Conservation (phyloP, 1,284 basidiomycete species). For the Lentinula novae-zelandiae region DNA sequence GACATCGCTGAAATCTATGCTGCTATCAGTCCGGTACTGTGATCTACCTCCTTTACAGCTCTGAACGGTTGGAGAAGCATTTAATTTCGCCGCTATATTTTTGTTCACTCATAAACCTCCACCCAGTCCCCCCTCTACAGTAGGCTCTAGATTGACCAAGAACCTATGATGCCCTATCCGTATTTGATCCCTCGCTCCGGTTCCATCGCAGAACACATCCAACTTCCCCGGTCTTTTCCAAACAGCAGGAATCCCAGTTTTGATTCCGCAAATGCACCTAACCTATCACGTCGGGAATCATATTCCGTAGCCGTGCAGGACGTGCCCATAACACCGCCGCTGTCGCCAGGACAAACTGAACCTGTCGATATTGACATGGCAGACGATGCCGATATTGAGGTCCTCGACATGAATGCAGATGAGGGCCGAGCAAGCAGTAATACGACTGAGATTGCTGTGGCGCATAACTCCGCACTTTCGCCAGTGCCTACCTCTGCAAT, state of each 20-base stretch:
- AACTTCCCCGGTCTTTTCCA: constrained; percentile 5
- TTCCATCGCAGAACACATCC: constrained; percentile 4
- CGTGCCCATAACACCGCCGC: constrained; percentile 55
- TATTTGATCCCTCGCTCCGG: constrained; percentile 2
- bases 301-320: constrained; percentile 23
- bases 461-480: constrained; percentile 24
- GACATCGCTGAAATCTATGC: background rate
- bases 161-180: background rate
- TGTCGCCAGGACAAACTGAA: constrained; percentile 47
- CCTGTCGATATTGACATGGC: constrained; percentile 18
- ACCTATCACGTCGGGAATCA: constrained; percentile 6
- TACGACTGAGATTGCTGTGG: constrained; percentile 20
- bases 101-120: background rate
- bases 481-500: constrained; percentile 1
- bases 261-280: background rate
- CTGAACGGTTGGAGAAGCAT: background rate
- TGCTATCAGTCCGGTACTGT: background rate
- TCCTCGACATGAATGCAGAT: constrained; percentile 1
- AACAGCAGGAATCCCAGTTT: constrained; percentile 3
- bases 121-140: background rate
- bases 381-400: constrained; percentile 15
- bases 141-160: background rate
- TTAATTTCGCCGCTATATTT: background rate
- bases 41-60: background rate
- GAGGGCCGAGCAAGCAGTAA: background rate